Base-by-base conservation (phyloP, 768 basidiomycete genomes). In the Kwoniella botswanensis region DNA sequence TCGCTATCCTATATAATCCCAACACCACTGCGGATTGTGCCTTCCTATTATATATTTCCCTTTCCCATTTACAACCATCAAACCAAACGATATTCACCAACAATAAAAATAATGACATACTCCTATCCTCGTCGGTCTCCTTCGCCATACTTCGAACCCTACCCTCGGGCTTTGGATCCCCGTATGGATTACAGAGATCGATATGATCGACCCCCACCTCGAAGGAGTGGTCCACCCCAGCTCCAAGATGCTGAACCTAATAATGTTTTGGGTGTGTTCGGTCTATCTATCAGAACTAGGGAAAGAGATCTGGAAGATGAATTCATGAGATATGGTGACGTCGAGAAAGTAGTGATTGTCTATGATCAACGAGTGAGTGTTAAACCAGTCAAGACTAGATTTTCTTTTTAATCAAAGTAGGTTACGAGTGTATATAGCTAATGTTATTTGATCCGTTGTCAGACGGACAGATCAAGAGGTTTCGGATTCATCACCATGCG, bases 401-500 rank as follows among this genome's bases (percentile, higher is more conserved):
- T 35, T 35, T 35, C 35, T 35, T 9, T 35, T 35, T 35, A 35
- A 35, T 35, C 35, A 35, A 35, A 35, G 35, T n/a, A n/a, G n/a
- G n/a, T n/a, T n/a, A n/a, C n/a, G 11, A 44, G 26, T 22, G 42
- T 29, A 43, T n/a, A 41, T 22, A 29, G 3, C 18, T 56, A 21
- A 17, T 9, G 2, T 41, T 4, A 17, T 18, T 18, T 60, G 24
- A 0, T 52, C 22, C 15, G 43, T 67, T 43, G 29, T 50, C 67
- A 86, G 94, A 93, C 93, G 65, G 94, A 95, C 82, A 91, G 96
- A 67, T 98, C 96, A 64, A 92, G 96, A 72, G 97, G 96, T 12
- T 99, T 99, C 75, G 96, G 96, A 54, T 99, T 99, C 82, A 95
- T 99, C 84, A 91, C 90, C 74, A 98, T 99, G 94, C 87, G 88